Evolutionary conservation across 1,284 basidiomycete genomes (phyloP), one percentile per base, ranked within the genome.

Genomic region (Mycena citricolor): DNA sequence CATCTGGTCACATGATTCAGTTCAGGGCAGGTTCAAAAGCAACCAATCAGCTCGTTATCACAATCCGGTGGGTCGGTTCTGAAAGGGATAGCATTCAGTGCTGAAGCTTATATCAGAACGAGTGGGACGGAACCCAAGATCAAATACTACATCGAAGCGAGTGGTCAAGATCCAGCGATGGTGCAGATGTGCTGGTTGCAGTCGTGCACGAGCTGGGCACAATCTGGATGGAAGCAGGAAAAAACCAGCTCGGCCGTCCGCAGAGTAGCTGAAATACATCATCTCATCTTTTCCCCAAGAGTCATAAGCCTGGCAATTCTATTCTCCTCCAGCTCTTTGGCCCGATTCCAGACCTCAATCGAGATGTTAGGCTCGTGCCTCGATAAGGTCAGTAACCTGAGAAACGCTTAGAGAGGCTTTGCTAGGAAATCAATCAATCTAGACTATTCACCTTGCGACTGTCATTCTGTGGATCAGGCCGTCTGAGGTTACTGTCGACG

Each of bases 81-180:
- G 13, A 26, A 3, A 30, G 31, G 24, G 32, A 8, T 32, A n/a
- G n/a, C n/a, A n/a, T 11, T 25, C 20, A 47, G 38, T 22, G 17
- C 16, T 40, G 19, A 12, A 31, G 14, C 29, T 31, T 42, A 41
- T 30, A 39, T 10, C 42, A 87, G 89, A 48, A 91, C 87, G 23
- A 89, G 86, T 55, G 90, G 90, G 10, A 93, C 90, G 7, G 90
- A 93, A 57, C 90, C 90, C 0, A 93, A 92, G 42, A 58, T 56
- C 63, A 86, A 85, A 51, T 84, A 79, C 55, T 85, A 85, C 54
- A 63, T 85, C 33, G 83, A 85, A 60, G 83, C 78, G 4, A 70
- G 63, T 37, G 80, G 80, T 1, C 59, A 58, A 23, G 60, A 77
- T 45, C 58, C 61, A 0, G 39, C 45, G 10, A 54, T 56, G 1